Evolutionary conservation across 2,329 filamentous ascomycete species (phyloP), one percentile per base, ranked within the genome.

Genomic region (Aureobasidium sp.): DNA sequence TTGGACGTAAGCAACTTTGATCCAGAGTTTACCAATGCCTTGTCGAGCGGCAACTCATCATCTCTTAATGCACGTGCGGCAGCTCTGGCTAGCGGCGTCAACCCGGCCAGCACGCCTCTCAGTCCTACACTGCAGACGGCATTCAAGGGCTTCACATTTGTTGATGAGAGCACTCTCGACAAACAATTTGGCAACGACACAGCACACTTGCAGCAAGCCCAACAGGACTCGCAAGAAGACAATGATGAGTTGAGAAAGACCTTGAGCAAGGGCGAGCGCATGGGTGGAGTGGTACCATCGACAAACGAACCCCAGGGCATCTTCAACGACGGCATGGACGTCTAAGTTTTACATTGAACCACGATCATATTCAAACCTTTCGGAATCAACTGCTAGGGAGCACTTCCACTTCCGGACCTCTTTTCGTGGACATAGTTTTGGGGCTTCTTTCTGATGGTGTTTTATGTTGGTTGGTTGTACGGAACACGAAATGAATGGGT

Each of bases 1-100:
- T 90, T 92, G 2, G 94, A 99, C 69, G 95, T 95, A 0, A 97
- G 92, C 48, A 97, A 99, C 77, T 99, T 99, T 71, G 94, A 99
- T 70, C 94, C 94, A 0, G 94, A 97, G 74, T 99, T 99, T 74
- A 99, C 94, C 58, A 97, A 94, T 67, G 94, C 94, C 6, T 79
- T 97, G 62, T 90, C 92, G 70, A 88, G 87, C 63, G 92, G 90
- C 62, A 89, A 87, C 64, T 90, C 90, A 60, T 77, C 88, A 1
- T 97, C 92, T 0, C 81, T 97, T 63, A 97, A 97, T 71, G 90
- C 94, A 69, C 87, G 93, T 63, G 93, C 94, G 5, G 90, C 91
- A 15, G 90, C 90, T 8, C 76, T 97, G 55, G 91, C 93, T 17
- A 87, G 87, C 62, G 92, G 92, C 41, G 77, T 83, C 51, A 90